Evolutionary conservation across 352 stramenopile species (phyloP), one percentile per base, ranked within the genome.

Genomic region (Stramenopiles sp.): DNA sequence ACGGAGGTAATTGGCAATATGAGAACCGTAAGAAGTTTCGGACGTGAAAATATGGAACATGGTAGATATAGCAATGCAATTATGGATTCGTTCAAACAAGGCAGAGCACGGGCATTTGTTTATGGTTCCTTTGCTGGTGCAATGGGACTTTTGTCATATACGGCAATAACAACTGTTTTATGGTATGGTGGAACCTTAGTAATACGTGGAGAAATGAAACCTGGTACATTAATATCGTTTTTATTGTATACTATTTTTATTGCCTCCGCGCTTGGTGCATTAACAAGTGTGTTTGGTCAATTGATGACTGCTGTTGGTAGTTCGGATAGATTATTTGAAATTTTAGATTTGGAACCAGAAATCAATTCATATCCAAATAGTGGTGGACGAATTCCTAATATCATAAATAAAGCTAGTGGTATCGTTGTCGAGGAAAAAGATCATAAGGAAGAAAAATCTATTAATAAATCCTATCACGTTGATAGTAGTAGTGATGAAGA

Each of bases 161-260:
- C 94, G 82, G 91, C 88, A 74, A 90, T 96, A 83, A 86, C 96
- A 0, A 89, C 87, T 0, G 88, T 94, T 74, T 86, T 97, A 23
- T 92, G 91, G 79, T 97, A 95, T 83, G 93, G 92, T 23, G 94
- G 93, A 1, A 86, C 91, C 79, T 90, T 97, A 83, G 92, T 97
- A 7, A 85, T 88, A 20, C 84, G 92, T 23, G 89, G 86, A 0
- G 79, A 90, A 63, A 85, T 97, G 69, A 94, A 89, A 0, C 87
- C 91, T 30, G 93, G 92, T n/a, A 87, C 92, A 32, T 87, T 97
- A 32, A 95, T 91, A 27, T 93, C 91, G 0, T 97, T 97, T 84
- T 82, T 97, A 78, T 87, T 95, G 79, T 97, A 97, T 83, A 92
- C 92, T 27, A 86, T 97, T 43, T 93, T 95, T 69, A 92, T 97